Evolutionary conservation across 768 basidiomycete species (phyloP).

Genomic region (Mycena maculata): DNA sequence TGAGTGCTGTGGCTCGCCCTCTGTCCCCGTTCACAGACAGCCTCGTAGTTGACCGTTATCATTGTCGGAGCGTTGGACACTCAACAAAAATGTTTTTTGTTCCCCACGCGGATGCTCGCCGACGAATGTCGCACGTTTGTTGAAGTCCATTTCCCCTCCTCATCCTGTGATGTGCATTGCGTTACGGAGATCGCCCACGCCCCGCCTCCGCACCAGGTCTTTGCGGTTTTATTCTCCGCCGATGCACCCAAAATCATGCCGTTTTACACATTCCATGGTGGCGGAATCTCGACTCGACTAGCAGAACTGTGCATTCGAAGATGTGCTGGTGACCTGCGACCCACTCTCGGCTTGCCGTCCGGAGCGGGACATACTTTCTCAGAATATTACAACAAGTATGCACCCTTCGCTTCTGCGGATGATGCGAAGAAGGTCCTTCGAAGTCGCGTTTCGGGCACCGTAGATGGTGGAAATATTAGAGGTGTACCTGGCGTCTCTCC

Average conservation of each 20-base stretch:
- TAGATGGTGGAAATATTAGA: slow-evolving; percentile 33
- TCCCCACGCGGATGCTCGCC: slow-evolving; percentile 20
- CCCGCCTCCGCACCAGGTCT: slow-evolving; percentile 19
- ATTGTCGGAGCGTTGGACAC: slow-evolving; percentile 9
- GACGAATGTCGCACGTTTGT: slow-evolving; percentile 25
- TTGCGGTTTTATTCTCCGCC: slow-evolving; percentile 26
- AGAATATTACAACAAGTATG: slow-evolving; percentile 43
- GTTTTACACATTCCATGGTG: slow-evolving; percentile 66
- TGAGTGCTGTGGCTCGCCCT: neutral
- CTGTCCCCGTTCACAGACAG: neutral
- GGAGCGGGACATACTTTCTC: slow-evolving; percentile 53
- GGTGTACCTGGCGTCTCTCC: slow-evolving; percentile 50
- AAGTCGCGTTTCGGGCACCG: slow-evolving; percentile 17
- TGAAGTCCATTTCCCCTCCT: slow-evolving; percentile 6
- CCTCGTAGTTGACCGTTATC: slow-evolving; percentile 9
- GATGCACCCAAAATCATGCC: neutral
- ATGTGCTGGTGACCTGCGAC: slow-evolving; percentile 54
- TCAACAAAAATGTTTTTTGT: slow-evolving; percentile 22
- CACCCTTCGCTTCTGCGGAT: slow-evolving; percentile 14
- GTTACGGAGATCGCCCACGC: slow-evolving; percentile 15
- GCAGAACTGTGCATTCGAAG: slow-evolving; percentile 58
- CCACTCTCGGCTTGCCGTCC: slow-evolving; percentile 52
- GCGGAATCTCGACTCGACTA: slow-evolving; percentile 59
- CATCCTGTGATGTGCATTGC: slow-evolving; percentile 21
- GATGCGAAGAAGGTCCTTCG: slow-evolving; percentile 27